Evolutionary conservation across 1,284 basidiomycete species (phyloP), one percentile per base, ranked within the genome.

Genomic region (Volvariella volvacea): DNA sequence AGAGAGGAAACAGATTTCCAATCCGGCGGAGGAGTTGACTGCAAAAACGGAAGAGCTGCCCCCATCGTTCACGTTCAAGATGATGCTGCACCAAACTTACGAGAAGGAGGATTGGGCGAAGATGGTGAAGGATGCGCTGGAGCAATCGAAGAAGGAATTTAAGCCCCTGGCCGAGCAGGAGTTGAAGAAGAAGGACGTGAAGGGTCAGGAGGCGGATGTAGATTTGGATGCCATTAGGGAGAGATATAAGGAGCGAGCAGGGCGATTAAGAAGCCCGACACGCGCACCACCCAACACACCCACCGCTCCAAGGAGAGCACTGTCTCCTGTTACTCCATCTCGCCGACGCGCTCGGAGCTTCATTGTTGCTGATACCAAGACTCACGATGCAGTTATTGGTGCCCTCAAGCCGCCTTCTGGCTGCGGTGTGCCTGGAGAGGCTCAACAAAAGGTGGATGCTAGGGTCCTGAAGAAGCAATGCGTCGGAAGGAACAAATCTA

Each of bases 31-130:
- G 25, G 47, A 48, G 21, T 43, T 45, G 34, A 48, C 44, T 38
- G 59, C 51, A 28, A 6, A 6, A 12, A 6, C 70, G 3, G 64
- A 52, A 1, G 65, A 64, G 47, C 62, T 63, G 46, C 77, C 72
- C 53, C 67, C 68, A 14, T n/a, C n/a, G n/a, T 83, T 83, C 63
- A 82, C 76, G 21, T 83, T 82, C 67, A 75, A 74, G 53, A 64
- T 78, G 54, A 76, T 80, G 73, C 55, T 82, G 44, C 76, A 83
- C 63, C 75, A 78, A 55, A 63, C 82, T 8, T 81, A 82, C 58
- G 67, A 73, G 46, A 58, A 74, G 46, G 72, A 73, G n/a, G 78
- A 80, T 43, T 83, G 80, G 74, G 66, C 63, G 1, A 63, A 63
- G 50, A 79, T 76, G 59, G 73, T 82, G 44, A 73, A 72, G 53